These are phyloP conservation scores for Aspergillus brunneoviolaceus DNA, from an alignment of 2,329 filamentous ascomycete genomes.

Conservation along the genomic window DNA sequence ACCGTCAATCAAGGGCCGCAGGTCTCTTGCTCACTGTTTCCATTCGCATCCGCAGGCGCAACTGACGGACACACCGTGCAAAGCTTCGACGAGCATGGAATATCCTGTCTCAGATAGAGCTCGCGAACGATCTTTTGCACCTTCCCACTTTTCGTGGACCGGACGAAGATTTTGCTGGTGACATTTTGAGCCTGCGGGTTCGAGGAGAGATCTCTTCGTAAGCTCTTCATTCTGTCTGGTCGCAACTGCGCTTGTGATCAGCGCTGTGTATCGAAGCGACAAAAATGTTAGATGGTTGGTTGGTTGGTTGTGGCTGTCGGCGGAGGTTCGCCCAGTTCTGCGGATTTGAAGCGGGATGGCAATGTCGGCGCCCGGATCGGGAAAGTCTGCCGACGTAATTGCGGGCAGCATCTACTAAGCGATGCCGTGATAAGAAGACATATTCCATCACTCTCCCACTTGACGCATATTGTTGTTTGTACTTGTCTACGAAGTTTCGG, in stretches of 20 bases:
- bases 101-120: slow-evolving; percentile 92
- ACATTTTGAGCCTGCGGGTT: slow-evolving; percentile 68
- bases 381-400: slow-evolving; percentile 24
- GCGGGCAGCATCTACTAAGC: slow-evolving; percentile 4
- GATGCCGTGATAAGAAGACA: slow-evolving; percentile 3
- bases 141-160: slow-evolving; percentile 92
- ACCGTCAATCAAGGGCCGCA: neutral
- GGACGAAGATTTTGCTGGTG: slow-evolving; percentile 92
- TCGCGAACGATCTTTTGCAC: slow-evolving; percentile 98
- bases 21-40: slow-evolving; percentile 58
- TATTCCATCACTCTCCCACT: neutral
- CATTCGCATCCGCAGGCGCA: slow-evolving; percentile 76
- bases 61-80: slow-evolving; percentile 72
- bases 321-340: slow-evolving; percentile 17
- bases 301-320: slow-evolving; percentile 23
- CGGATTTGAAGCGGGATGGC: slow-evolving; percentile 14
- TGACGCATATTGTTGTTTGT: neutral
- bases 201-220: slow-evolving; percentile 57
- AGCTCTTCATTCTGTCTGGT: slow-evolving; percentile 56
- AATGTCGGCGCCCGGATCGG: slow-evolving; percentile 19
- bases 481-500: neutral
- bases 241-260: slow-evolving; percentile 9
- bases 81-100: slow-evolving; percentile 91
- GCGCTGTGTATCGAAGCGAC: slow-evolving; percentile 6
- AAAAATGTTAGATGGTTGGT: slow-evolving; percentile 22